Base-by-base conservation (phyloP, 1,284 basidiomycete species). In the Cryptococcus depauperatus region DNA sequence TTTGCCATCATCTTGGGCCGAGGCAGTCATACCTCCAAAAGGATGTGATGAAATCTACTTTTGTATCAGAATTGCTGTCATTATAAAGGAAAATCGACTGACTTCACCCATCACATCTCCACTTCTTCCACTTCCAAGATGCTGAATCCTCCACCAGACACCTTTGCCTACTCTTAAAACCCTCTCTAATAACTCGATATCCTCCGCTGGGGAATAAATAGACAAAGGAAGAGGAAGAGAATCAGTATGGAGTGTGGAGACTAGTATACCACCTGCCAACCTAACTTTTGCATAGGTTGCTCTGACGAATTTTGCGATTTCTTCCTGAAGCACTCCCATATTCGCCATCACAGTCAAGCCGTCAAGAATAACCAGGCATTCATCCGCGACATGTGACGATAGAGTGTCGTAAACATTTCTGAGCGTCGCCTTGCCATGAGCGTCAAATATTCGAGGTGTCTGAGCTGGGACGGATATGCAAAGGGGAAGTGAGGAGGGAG, bases 61-160 rank as follows among this genome's bases (percentile, higher is more conserved):
- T 23, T n/a, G 19, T 22, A 35, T 18, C 10, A 29, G 23, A 33
- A 28, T n/a, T n/a, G n/a, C n/a, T n/a, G n/a, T n/a, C n/a, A n/a
- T n/a, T n/a, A 19, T 22, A 32, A 19, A 34, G 7, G 27, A 41
- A 25, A 18, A 21, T 14, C 11, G 4, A 51, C 64, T 57, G 30
- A 67, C 67, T 50, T 71, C 66, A 5, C 69, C 69, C 35, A 57
- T 59, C 4, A 69, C 69, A 33, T 69, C 67, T 9, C 62, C 66
- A 42, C 61, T 64, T 27, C 69, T 51, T 4, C 67, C 67, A 4
- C 56, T 59, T n/a, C 51, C 28, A 6, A 71, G 49, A 13, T 60
- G 61, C 19, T 51, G 47, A 13, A 69, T 43, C n/a, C 69, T 51
- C 69, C 69, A 71, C 61, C 64, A 69, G 1, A 34, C 43, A 1